Evolutionary conservation across 2,329 filamentous ascomycete species (phyloP), one percentile per base, ranked within the genome.

Genomic region (Xylariaceae sp.): DNA sequence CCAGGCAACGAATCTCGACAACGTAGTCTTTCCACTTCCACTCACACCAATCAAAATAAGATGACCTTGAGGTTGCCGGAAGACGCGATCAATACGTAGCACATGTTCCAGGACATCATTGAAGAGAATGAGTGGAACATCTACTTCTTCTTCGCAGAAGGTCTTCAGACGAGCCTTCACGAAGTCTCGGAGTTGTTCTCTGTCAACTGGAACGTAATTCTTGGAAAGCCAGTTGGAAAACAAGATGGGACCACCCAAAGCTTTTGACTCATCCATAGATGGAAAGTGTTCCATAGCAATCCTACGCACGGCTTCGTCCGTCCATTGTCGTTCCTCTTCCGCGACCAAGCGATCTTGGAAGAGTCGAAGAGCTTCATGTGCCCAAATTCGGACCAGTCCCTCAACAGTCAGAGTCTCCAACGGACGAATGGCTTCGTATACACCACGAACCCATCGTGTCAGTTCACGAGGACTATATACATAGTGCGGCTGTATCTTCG

Each of bases 181-280:
- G 62, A 97, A 99, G 61, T 97, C 94, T 62, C 95, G 87, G 36
- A 99, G 79, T 65, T 95, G 88, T 67, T 99, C 94, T 60, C 94
- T 89, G 65, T 96, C 91, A 38, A 99, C 94, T 6, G 94, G 94
- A 11, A 97, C 85, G 66, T 99, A 99, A 70, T 99, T 89, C 83
- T 96, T 97, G 12, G 93, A 97, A 6, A 99, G 81, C 94, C 94
- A 99, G 74, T 99, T 99, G 6, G 95, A 99, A 79, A 96, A 99
- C 50, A 99, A 76, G 49, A 99, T 97, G 1, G 94, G 95, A 0
- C 90, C 90, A 59, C 89, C 89, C 31, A 99, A 82, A 44, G 94
- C 92, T 70, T 90, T 88, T 41, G 88, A 80, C 61, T 97, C 89
- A 56, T 99, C 89, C 55, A 99, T 90, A n/a, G 86, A 96, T 1